phyloP scores from a whole-genome alignment of 1,284 basidiomycete species.

The Austroboletus niveus region DNA sequence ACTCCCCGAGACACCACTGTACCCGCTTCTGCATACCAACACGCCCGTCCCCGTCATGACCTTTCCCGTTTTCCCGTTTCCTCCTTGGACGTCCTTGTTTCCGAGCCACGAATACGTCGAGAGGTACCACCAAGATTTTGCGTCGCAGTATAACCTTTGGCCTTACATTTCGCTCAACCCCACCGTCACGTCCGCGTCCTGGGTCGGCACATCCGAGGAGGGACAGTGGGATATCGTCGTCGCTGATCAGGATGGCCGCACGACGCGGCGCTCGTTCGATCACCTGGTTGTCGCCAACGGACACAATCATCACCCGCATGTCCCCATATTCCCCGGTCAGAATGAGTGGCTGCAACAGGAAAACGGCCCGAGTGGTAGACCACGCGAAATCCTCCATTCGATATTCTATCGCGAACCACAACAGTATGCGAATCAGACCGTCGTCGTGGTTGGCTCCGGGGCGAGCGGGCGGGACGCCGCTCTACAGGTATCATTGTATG shows the following conservation, averaged over 20 bases:
- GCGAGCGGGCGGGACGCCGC: constrained; percentile 50
- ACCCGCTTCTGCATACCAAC: constrained; percentile 54
- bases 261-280: constrained; percentile 36
- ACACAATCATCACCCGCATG: constrained; percentile 49
- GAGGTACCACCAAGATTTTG: constrained; percentile 47
- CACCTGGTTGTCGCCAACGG: constrained; percentile 56
- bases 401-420: constrained; percentile 54
- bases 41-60: constrained; percentile 54
- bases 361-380: constrained; percentile 18
- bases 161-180: constrained; percentile 45
- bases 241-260: constrained; percentile 14
- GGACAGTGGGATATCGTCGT: constrained; percentile 47
- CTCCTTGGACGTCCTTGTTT: constrained; percentile 47
- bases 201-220: constrained; percentile 40
- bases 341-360: constrained; percentile 44
- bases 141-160: constrained; percentile 38
- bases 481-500: constrained; percentile 39
- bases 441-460: constrained; percentile 52
- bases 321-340: constrained; percentile 45
- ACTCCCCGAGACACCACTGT: constrained; percentile 54
- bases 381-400: constrained; percentile 47
- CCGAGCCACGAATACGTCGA: constrained; percentile 47
- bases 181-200: constrained; percentile 43
- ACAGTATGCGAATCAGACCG: constrained; percentile 40
- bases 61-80: constrained; percentile 51